These are phyloP conservation scores for Annulohypoxylon stygium DNA, from an alignment of 495 filamentous ascomycete genomes.

Conservation along the genomic window DNA sequence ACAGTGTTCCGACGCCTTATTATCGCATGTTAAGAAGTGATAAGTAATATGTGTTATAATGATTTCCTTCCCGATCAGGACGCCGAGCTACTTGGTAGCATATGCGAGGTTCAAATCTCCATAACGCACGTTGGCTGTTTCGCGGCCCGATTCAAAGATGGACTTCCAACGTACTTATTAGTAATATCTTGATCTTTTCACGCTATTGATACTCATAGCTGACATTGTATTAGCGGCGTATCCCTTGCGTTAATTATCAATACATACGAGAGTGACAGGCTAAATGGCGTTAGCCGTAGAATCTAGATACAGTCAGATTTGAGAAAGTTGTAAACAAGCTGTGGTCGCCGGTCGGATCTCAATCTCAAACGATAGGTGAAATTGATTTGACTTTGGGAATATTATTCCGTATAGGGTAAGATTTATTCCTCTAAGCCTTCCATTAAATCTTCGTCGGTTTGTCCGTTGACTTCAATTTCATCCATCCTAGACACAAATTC, in stretches of 20 bases:
- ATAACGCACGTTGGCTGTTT: not conserved
- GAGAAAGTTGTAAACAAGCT: not conserved
- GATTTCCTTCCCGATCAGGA: not conserved
- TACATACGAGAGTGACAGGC: not conserved
- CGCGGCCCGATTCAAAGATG: not conserved
- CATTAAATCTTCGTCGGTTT: conserved; percentile 6
- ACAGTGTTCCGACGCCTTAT: not conserved
- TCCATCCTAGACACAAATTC: conserved; percentile 83
- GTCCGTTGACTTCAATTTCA: conserved; percentile 57
- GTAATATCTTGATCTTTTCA: not conserved
- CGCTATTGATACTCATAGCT: not conserved
- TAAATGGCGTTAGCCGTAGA: not conserved
- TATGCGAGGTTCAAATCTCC: not conserved
- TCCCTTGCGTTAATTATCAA: not conserved
- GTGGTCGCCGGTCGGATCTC: not conserved
- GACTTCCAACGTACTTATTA: not conserved
- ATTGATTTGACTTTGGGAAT: not conserved
- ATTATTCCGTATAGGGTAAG: not conserved
- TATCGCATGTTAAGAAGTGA: not conserved
- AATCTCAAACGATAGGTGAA: not conserved
- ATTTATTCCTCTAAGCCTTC: not conserved
- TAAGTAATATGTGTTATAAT: not conserved
- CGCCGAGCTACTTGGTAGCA: not conserved
- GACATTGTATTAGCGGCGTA: not conserved
- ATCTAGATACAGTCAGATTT: not conserved